Evolutionary conservation across 116 monocot genomes (phyloP).

Genomic region (Thalassia testudinum): DNA sequence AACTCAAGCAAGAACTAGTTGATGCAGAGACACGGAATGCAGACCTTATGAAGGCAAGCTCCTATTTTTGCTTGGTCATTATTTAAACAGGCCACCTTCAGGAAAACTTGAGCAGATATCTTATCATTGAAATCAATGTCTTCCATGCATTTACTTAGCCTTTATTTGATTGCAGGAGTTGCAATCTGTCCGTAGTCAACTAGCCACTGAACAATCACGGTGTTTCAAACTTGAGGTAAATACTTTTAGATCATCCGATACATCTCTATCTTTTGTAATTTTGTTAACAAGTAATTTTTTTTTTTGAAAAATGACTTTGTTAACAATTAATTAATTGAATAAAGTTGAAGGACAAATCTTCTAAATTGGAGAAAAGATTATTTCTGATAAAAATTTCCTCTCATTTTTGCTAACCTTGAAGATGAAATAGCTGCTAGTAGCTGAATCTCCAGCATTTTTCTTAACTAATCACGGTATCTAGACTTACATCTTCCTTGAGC

Average conservation of each 20-base stretch:
- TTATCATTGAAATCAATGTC: background rate
- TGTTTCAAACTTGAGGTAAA: slow-evolving; percentile 96
- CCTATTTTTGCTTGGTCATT: background rate
- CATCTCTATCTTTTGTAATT: no score
- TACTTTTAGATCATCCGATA: background rate
- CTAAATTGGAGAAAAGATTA: no score
- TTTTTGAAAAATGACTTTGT: no score
- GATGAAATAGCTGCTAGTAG: no score
- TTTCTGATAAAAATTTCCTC: no score
- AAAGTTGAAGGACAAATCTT: no score
- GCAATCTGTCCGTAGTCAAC: slow-evolving; percentile 87
- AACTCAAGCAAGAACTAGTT: slow-evolving; percentile 66
- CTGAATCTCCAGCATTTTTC: no score
- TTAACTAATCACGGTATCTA: no score
- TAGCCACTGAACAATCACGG: slow-evolving; percentile 82
- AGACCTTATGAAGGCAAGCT: slow-evolving; percentile 67
- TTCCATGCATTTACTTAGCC: background rate
- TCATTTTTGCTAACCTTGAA: no score
- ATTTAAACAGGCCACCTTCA: background rate
- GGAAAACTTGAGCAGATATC: background rate
- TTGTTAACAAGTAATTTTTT: no score
- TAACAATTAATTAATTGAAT: no score
- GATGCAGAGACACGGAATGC: slow-evolving; percentile 61
- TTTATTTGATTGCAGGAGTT: slow-evolving; percentile 47
- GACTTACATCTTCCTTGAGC: no score